These are phyloP conservation scores for Castanea mollissima DNA, from an alignment of 306 rosid genomes.

Conservation along the genomic window DNA sequence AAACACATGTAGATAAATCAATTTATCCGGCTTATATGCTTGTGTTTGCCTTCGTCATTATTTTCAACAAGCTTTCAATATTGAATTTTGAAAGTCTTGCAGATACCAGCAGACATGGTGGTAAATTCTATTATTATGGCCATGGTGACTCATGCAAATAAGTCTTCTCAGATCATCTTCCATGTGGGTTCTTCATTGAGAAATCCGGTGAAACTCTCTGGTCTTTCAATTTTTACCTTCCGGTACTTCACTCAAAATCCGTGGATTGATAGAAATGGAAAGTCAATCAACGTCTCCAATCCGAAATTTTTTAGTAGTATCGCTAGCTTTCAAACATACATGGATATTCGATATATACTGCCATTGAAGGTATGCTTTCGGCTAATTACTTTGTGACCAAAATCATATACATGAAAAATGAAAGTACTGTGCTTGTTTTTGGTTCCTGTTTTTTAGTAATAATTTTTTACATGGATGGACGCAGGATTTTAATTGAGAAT, in stretches of 20 bases:
- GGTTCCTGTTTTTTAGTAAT: not conserved
- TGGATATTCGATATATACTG: slow-evolving; percentile 11
- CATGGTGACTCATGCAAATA: slow-evolving; percentile 23
- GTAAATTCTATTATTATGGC: slow-evolving; percentile 37
- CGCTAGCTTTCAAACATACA: slow-evolving; percentile 16
- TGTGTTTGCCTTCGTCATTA: not conserved
- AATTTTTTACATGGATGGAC: not conserved
- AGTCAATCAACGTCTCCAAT: slow-evolving; percentile 8
- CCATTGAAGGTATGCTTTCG: slow-evolving; percentile 36
- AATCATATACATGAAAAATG: not conserved
- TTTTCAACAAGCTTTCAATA: not conserved
- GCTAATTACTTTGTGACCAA: not conserved
- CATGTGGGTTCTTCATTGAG: slow-evolving; percentile 39
- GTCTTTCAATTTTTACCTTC: not conserved
- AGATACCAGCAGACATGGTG: slow-evolving; percentile 57
- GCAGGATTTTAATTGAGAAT: too few species aligned
- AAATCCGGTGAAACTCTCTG: slow-evolving; percentile 24
- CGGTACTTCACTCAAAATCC: slow-evolving; percentile 27
- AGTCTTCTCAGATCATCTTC: slow-evolving; percentile 22
- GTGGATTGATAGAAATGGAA: slow-evolving; percentile 13
- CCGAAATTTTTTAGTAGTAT: not conserved
- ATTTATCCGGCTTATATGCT: not conserved
- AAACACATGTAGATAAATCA: too few species aligned
- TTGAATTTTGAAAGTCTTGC: not conserved
- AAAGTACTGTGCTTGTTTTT: not conserved